Conservation (phyloP, 2,329 filamentous ascomycete genomes). For the Ceratocystis lukuohia region DNA sequence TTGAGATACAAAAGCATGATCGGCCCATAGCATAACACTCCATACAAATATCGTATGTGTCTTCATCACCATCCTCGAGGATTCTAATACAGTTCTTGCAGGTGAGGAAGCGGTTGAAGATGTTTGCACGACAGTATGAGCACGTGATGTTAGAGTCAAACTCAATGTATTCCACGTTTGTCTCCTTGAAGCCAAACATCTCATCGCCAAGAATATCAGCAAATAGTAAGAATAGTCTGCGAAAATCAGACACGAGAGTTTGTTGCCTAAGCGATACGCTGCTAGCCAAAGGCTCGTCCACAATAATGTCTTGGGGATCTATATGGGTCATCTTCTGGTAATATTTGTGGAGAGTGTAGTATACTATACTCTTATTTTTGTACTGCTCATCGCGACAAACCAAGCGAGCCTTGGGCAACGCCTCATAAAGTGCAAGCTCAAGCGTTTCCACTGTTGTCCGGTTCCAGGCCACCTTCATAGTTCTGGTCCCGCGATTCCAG, state of each 20-base stretch:
- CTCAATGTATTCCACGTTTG: slow-evolving; percentile 57
- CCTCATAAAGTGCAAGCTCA: slow-evolving; percentile 72
- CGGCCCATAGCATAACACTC: slow-evolving; percentile 97
- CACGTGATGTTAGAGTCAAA: slow-evolving; percentile 91
- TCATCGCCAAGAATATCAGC: slow-evolving; percentile 71
- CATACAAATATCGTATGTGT: slow-evolving; percentile 94
- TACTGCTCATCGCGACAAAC: slow-evolving; percentile 97
- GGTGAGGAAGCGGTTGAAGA: slow-evolving; percentile 92
- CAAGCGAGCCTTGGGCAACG: slow-evolving; percentile 73
- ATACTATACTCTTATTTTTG: slow-evolving; percentile 94
- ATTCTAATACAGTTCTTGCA: slow-evolving; percentile 69
- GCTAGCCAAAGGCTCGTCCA: slow-evolving; percentile 34
- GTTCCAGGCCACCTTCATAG: slow-evolving; percentile 98
- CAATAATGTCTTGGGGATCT: slow-evolving; percentile 35
- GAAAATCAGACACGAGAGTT: slow-evolving; percentile 73
- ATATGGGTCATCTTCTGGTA: slow-evolving; percentile 39
- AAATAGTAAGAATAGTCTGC: slow-evolving; percentile 63
- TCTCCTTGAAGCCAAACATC: slow-evolving; percentile 63
- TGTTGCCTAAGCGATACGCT: slow-evolving; percentile 37
- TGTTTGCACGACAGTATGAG: slow-evolving; percentile 88
- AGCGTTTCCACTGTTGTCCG: slow-evolving; percentile 85
- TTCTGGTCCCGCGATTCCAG: slow-evolving; percentile 91
- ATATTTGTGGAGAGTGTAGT: slow-evolving; percentile 76
- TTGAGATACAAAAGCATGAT: slow-evolving; percentile 78
- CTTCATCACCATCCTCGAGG: slow-evolving; percentile 53